A percentile compares a stretch with the other conserved stretches of the same genome.
These are phyloP conservation scores for Coemansia sp. DNA, from an alignment of 192 early-diverging fungal genomes.

Conservation along the genomic window DNA sequence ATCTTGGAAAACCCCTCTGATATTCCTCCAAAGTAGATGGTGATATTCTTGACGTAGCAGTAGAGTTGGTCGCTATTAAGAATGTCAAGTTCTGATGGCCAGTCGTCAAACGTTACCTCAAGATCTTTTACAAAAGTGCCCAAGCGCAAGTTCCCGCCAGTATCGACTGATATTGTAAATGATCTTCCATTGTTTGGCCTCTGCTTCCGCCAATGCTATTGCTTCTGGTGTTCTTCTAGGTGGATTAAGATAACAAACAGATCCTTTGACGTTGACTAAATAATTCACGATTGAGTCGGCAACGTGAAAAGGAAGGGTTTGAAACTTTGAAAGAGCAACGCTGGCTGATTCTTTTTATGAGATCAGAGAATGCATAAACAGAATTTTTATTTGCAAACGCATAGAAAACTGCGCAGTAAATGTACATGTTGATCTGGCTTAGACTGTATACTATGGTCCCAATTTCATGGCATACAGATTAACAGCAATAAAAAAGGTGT, in stretches of 20 bases:
- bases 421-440: no score
- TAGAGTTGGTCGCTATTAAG: not conserved
- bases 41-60: not conserved
- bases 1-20: not conserved
- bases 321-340: not conserved
- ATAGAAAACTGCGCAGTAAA: no score
- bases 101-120: not conserved
- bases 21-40: not conserved
- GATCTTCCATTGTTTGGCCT: not conserved
- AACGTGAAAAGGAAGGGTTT: not conserved
- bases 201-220: not conserved
- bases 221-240: no score
- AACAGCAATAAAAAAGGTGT: no score
- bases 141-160: slow-evolving; percentile 2
- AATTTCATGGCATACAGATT: no score
- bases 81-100: not conserved
- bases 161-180: not conserved
- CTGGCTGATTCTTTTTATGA: not conserved
- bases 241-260: not conserved
- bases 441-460: no score
- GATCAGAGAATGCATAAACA: not conserved
- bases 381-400: no score
- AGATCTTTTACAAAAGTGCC: not conserved
- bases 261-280: not conserved
- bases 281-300: not conserved